Evolutionary conservation across 306 rosid species (phyloP).

Genomic region (Vigna trinervia): DNA sequence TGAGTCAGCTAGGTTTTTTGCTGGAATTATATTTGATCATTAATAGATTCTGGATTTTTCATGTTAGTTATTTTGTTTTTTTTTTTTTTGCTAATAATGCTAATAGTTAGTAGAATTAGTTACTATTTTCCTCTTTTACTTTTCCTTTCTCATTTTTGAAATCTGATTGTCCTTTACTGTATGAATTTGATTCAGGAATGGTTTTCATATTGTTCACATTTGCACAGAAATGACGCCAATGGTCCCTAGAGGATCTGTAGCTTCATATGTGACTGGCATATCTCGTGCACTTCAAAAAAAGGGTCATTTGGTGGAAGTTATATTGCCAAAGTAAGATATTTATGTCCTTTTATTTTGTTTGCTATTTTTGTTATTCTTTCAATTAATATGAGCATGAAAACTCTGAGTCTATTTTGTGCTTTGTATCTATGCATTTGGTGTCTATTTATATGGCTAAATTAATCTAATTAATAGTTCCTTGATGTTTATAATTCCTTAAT

Average conservation of each 20-base stretch:
- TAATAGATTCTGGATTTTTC: constrained; percentile 17
- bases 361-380: constrained; percentile 23
- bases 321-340: constrained; percentile 79
- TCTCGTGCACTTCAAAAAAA: constrained; percentile 86
- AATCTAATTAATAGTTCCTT: background rate
- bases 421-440: constrained; percentile 4
- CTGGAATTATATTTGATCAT: background rate
- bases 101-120: background rate
- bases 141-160: constrained; percentile 23
- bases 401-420: constrained; percentile 36
- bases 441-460: background rate
- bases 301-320: constrained; percentile 91
- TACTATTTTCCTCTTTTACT: background rate
- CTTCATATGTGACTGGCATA: constrained; percentile 86
- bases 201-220: constrained; percentile 82
- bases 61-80: background rate
- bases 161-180: constrained; percentile 46
- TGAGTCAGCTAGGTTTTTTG: background rate
- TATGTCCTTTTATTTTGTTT: constrained; percentile 32
- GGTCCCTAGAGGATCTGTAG: constrained; percentile 74
- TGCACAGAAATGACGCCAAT: constrained; percentile 91
- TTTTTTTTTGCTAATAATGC: background rate
- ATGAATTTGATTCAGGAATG: constrained; percentile 65
- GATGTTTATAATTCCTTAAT: constrained; percentile 40
- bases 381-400: constrained; percentile 21